phyloP scores from a whole-genome alignment of 495 filamentous ascomycete species.

The Astrothelium macrocarpum region DNA sequence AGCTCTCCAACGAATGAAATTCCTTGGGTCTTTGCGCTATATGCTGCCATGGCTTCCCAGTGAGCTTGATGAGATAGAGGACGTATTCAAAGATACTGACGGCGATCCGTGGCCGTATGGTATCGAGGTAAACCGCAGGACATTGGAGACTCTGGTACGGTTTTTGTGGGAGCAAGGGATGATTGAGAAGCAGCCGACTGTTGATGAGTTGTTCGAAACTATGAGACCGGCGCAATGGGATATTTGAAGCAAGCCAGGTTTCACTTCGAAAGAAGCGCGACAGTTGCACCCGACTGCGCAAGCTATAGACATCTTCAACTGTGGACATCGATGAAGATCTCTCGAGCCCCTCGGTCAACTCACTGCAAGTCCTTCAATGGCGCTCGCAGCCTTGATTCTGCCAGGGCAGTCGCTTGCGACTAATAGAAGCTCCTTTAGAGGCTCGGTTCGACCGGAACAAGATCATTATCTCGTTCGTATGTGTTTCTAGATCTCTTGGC shows the following conservation, averaged over 20 bases:
- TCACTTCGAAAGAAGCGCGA: not conserved
- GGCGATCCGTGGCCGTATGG: conserved; percentile 31
- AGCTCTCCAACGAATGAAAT: conserved; percentile 24
- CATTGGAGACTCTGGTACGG: conserved; percentile 28
- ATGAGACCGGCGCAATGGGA: conserved; percentile 8
- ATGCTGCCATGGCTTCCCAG: conserved; percentile 33
- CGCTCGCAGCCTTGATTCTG: no score
- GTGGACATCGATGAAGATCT: no score
- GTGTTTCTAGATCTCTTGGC: no score
- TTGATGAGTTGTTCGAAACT: conserved; percentile 31
- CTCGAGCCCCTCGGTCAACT: no score
- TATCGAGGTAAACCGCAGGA: conserved; percentile 29
- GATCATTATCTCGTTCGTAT: no score
- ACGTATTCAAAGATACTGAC: conserved; percentile 24
- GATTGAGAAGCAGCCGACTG: conserved; percentile 20
- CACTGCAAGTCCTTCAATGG: no score
- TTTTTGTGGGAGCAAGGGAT: conserved; percentile 29
- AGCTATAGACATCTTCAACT: no score
- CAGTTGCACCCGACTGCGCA: no score
- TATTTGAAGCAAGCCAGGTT: not conserved
- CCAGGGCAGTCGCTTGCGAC: no score
- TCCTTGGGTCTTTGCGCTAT: conserved; percentile 24
- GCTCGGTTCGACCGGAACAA: no score
- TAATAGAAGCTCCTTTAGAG: no score
- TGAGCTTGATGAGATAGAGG: conserved; percentile 31